A percentile compares a stretch with the other conserved stretches of the same genome.
These are phyloP conservation scores for Tritrichomonas musculus DNA, from an alignment of 208 protist genomes.

Conservation along the genomic window DNA sequence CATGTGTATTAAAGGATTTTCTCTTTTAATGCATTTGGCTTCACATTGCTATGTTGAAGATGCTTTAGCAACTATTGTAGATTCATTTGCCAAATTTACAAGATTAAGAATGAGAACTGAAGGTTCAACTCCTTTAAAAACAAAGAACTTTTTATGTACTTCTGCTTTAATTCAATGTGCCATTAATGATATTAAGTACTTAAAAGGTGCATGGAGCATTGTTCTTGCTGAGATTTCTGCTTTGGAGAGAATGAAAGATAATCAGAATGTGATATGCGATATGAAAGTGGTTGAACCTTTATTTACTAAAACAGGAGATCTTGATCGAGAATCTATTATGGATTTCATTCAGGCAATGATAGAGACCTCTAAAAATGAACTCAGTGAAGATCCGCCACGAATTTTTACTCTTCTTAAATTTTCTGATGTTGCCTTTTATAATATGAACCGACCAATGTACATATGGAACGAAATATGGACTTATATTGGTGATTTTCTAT, in stretches of 20 bases:
- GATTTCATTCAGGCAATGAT: background rate
- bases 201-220: background rate
- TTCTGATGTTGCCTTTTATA: background rate
- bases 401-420: background rate
- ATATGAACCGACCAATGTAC: constrained; percentile 19
- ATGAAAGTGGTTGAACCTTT: background rate
- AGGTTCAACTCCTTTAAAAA: background rate
- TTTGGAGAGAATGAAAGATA: background rate
- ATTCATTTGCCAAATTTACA: constrained; percentile 31
- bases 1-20: background rate
- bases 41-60: constrained; percentile 9
- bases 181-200: background rate
- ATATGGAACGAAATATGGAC: constrained; percentile 23
- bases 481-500: background rate
- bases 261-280: background rate
- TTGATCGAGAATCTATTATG: background rate
- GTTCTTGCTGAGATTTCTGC: background rate
- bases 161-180: background rate
- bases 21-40: background rate
- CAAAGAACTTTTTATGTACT: constrained; percentile 28
- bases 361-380: background rate
- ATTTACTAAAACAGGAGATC: background rate
- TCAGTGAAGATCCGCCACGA: background rate
- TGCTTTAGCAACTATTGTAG: background rate
- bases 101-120: background rate